phyloP scores from a whole-genome alignment of 345 rosid species.

The Mercurialis annua region DNA sequence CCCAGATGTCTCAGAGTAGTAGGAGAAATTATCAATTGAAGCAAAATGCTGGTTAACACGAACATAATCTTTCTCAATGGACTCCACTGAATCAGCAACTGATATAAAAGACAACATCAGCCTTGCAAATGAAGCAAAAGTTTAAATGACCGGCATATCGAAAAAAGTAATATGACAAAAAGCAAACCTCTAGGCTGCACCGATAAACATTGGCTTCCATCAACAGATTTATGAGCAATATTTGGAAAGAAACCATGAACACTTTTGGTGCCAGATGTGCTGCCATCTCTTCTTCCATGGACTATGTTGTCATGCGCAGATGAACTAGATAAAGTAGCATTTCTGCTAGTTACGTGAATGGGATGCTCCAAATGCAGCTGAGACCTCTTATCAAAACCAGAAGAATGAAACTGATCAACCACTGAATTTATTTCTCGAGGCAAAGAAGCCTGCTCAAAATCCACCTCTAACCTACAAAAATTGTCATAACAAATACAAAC shows the following conservation, averaged over 20 bases:
- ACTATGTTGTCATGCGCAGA: constrained; percentile 23
- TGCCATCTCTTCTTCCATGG: constrained; percentile 16
- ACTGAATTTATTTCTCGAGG: constrained; percentile 20
- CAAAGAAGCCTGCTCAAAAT: constrained; percentile 22
- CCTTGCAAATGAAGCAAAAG: constrained; percentile 4
- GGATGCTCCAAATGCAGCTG: constrained; percentile 22
- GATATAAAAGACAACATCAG: constrained; percentile 24
- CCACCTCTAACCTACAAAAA: constrained; percentile 41
- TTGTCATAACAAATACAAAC: constrained; percentile 21
- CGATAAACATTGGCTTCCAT: constrained; percentile 32
- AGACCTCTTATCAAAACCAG: constrained; percentile 34
- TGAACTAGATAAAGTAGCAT: constrained; percentile 27
- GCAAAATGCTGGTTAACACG: constrained; percentile 52
- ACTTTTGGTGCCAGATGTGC: constrained; percentile 21
- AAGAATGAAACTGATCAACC: constrained; percentile 30
- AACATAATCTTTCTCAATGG: constrained; percentile 74
- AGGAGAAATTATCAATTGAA: constrained; percentile 57
- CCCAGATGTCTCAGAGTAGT: constrained; percentile 48
- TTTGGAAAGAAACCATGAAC: constrained; percentile 17
- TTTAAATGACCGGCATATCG: constrained; percentile 1
- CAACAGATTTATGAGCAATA: constrained; percentile 25
- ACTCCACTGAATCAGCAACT: constrained; percentile 58
- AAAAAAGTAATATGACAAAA: neutral
- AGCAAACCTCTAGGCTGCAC: constrained; percentile 45
- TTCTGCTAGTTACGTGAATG: constrained; percentile 12